Base-by-base conservation (phyloP, 257 asterid genomes). In the Solanum peruvianum region DNA sequence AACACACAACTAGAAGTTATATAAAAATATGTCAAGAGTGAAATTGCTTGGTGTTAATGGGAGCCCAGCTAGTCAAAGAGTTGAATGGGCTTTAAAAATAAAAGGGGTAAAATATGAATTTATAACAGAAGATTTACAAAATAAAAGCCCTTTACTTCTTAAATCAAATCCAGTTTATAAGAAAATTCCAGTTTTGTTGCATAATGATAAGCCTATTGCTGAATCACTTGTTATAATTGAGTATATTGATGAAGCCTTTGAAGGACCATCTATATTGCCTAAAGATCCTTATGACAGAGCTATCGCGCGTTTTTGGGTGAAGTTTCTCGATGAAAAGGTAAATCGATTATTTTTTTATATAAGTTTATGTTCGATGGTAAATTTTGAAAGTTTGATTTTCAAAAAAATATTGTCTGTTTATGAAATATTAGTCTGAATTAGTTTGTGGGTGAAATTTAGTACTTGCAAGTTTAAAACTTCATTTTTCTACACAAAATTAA, bases 201-300 rank as follows among this genome's bases (percentile, higher is more conserved):
- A 88, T 33, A 52, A 69, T 11, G 90, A 56, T 7, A 88, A 85
- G 8, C 39, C 87, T 0, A 41, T 86, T 18, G 18, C 25, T 67
- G 90, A 88, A 49, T 88, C 87, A 35, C 56, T 86, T 44, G 75
- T 88, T 29, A 88, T 88, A 11, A 33, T 88, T 25, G 90, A 88
- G 31, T 88, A 88, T 52, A 81, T 86, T 20, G 90, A 88, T 12
- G 88, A 88, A 1, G 29, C 69, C 23, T 86, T 56, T 37, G 15
- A 47, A 11, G 73, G 60, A 15, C 44, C 73, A n/a, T 60, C 75
- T 27, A 81, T 72, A n/a, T 16, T 62, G 14, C 73, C 73, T 76
- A 33, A 81, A 69, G 33, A 35, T 9, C 64, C 73, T 14, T 87
- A 87, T 39, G 84, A 82, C 14, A 49, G 86, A 69, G 86, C 86